Percentiles rank a stretch among this genome's conserved stretches.
Conservation (phyloP, 2,329 filamentous ascomycete species). For the Camillea tinctor region DNA sequence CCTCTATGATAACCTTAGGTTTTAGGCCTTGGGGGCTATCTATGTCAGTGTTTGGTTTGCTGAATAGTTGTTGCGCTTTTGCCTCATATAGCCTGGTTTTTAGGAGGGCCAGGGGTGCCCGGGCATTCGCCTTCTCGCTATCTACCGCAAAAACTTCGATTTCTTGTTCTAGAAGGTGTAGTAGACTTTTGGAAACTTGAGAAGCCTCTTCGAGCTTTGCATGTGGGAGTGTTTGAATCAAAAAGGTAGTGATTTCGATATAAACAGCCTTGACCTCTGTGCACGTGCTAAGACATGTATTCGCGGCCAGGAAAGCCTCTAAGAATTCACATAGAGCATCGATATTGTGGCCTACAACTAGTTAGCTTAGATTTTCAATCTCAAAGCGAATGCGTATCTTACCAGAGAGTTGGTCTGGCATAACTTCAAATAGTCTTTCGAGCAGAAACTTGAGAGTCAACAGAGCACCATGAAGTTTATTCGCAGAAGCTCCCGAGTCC, state of each 20-base stretch:
- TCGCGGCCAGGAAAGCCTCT: constrained; percentile 13
- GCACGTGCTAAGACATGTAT: constrained; percentile 18
- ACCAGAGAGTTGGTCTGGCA: constrained; percentile 43
- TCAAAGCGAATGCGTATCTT: constrained; percentile 23
- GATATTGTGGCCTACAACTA: constrained; percentile 20
- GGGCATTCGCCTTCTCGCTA: background rate
- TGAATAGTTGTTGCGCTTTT: constrained; percentile 35
- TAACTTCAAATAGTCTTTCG: constrained; percentile 50
- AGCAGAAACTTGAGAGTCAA: constrained; percentile 56
- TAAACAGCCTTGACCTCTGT: constrained; percentile 32
- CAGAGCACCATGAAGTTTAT: constrained; percentile 58
- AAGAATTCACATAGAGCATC: constrained; percentile 21
- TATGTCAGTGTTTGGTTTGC: constrained; percentile 4
- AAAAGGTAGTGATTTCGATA: constrained; percentile 31
- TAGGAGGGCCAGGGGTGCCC: constrained; percentile 21
- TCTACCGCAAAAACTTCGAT: background rate
- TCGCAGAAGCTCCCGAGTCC: constrained; percentile 39
- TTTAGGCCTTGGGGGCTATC: constrained; percentile 28
- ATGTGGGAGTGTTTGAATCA: constrained; percentile 13
- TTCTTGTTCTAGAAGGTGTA: background rate
- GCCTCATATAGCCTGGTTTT: constrained; percentile 21
- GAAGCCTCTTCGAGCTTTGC: background rate
- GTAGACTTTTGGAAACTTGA: background rate
- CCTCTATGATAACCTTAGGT: constrained; percentile 37
- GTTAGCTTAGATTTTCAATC: constrained; percentile 4